Conservation (phyloP, 306 rosid species). For the Astragalus membranaceus region DNA sequence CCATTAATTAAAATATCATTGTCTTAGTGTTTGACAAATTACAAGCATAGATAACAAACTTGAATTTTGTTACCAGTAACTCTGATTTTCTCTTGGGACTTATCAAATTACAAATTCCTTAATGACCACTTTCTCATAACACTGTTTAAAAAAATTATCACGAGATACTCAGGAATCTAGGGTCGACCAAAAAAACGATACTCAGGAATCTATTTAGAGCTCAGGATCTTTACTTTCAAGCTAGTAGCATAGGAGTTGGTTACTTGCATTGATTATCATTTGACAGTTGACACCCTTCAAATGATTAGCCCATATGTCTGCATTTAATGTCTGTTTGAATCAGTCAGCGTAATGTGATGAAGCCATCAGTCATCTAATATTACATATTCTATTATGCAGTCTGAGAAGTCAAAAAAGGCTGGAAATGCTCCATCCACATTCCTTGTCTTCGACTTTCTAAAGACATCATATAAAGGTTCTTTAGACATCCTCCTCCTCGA, state of each 20-base stretch:
- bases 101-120: background rate
- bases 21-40: background rate
- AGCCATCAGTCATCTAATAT: background rate
- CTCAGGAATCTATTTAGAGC: slow-evolving; percentile 1
- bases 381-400: slow-evolving; percentile 39
- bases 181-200: background rate
- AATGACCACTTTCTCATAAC: background rate
- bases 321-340: slow-evolving; percentile 8
- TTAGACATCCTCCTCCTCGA: slow-evolving; percentile 72
- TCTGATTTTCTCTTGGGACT: background rate
- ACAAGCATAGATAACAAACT: background rate
- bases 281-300: background rate
- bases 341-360: background rate
- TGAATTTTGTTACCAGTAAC: background rate
- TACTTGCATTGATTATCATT: slow-evolving; percentile 6
- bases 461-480: slow-evolving; percentile 55
- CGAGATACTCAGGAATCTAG: background rate
- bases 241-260: slow-evolving; percentile 1
- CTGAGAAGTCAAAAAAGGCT: slow-evolving; percentile 78
- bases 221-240: background rate
- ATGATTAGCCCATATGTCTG: slow-evolving; percentile 4
- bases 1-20: background rate
- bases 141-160: background rate
- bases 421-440: slow-evolving; percentile 75
- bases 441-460: slow-evolving; percentile 59